Evolutionary conservation across 495 filamentous ascomycete species (phyloP), one percentile per base, ranked within the genome.

Genomic region (Geoglossum glabrum): DNA sequence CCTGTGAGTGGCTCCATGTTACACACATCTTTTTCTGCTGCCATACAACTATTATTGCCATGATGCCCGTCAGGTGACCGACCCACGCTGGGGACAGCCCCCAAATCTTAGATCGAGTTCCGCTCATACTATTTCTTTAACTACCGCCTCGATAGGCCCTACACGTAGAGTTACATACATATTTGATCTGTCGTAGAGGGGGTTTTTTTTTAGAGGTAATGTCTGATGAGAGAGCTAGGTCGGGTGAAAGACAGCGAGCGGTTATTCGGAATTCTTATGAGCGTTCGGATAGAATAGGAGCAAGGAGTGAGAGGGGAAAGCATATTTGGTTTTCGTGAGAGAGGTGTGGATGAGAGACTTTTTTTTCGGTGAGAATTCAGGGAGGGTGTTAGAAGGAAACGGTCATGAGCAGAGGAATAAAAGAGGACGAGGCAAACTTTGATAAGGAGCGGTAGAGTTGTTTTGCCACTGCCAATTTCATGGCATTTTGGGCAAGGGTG

Each of bases 61-160:
- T n/a, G n/a, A n/a, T n/a, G n/a, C n/a, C n/a, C n/a, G n/a, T n/a
- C n/a, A n/a, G n/a, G n/a, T n/a, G n/a, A n/a, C n/a, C n/a, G n/a
- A 21, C n/a, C 5, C 17, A 15, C 2, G 13, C 36, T 5, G 31
- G 36, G 36, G 13, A 40, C 46, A 23, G 7, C 46, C 26, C 11
- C 25, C 17, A 17, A 34, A 38, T 15, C 25, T 33, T 33, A 19
- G 43, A 7, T 34, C 30, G 46, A 50, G 23, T 34, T 33, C 17
- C 56, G 38, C 19, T 38, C 17, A 34, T 38, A 46, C 21, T 43
- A 58, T 46, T 46, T 19, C 63, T 73, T 8, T 72, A 52, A 27
- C 49, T 52, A 52, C 49, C 26, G 49, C 25, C 49, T 52, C 21
- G 30, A 11, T 13, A 19, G 49, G 49, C 49, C 49, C 49, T 30